phyloP scores from a whole-genome alignment of 305 asterid species.

The Plantago rigida region DNA sequence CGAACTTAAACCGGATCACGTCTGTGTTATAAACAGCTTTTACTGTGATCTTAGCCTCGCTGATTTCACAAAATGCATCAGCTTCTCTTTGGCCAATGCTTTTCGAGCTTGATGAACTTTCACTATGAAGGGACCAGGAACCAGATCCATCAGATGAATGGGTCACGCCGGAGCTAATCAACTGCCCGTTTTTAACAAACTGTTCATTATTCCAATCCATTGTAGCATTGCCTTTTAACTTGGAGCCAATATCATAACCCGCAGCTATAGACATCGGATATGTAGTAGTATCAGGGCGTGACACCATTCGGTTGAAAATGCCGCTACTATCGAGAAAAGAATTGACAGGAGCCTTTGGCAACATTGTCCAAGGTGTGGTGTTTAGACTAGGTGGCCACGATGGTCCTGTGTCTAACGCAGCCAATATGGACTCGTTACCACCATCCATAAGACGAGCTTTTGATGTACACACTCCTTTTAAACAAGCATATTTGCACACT shows the following conservation, averaged over 20 bases:
- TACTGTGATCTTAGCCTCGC: slow-evolving; percentile 27
- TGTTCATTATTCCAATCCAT: slow-evolving; percentile 23
- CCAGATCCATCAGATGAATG: slow-evolving; percentile 27
- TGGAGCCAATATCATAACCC: not conserved
- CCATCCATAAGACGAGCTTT: not conserved
- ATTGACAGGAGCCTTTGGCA: too few relatives aligned
- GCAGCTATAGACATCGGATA: slow-evolving; percentile 13
- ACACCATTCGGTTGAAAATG: too few relatives aligned
- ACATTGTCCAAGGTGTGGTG: slow-evolving; percentile 23
- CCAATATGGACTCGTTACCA: slow-evolving; percentile 26
- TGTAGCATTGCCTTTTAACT: slow-evolving; percentile 6
- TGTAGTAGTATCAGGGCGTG: too few relatives aligned
- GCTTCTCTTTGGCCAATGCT: slow-evolving; percentile 21
- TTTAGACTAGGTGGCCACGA: slow-evolving; percentile 31
- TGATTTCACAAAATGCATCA: slow-evolving; percentile 5
- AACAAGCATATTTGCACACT: not conserved
- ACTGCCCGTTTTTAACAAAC: slow-evolving; percentile 28
- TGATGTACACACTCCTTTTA: slow-evolving; percentile 2
- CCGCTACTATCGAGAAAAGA: too few relatives aligned
- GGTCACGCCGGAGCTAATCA: slow-evolving; percentile 30
- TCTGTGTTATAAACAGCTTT: slow-evolving; percentile 36
- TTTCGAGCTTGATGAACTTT: slow-evolving; percentile 28
- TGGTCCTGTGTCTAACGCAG: slow-evolving; percentile 26
- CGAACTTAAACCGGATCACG: slow-evolving; percentile 34
- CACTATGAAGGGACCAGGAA: slow-evolving; percentile 15